phyloP scores from a whole-genome alignment of 2,329 filamentous ascomycete species.

The Cadophora luteo-olivacea region DNA sequence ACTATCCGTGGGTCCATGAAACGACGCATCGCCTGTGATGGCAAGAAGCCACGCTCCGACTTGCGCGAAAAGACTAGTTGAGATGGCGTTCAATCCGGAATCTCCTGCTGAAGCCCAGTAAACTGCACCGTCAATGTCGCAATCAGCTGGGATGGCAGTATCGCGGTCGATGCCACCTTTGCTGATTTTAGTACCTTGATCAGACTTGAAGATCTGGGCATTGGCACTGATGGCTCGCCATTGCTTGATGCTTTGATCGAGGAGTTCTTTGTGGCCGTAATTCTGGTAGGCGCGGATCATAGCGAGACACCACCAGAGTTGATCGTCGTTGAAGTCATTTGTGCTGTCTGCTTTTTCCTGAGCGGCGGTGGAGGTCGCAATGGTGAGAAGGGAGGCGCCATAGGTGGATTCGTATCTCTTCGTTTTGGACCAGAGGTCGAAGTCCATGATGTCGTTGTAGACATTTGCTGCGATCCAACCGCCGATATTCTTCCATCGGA shows the following conservation, averaged over 20 bases:
- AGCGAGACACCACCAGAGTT: conserved; percentile 32
- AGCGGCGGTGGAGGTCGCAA: conserved; percentile 10
- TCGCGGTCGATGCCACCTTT: conserved; percentile 25
- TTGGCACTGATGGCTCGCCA: conserved; percentile 26
- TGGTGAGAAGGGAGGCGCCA: conserved; percentile 18
- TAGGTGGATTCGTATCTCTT: conserved; percentile 15
- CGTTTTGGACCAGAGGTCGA: conserved; percentile 20
- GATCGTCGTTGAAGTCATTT: conserved; percentile 31
- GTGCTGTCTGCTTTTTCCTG: conserved; percentile 16
- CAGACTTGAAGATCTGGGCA: conserved; percentile 23
- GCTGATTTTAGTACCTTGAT: conserved; percentile 22
- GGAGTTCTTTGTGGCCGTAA: conserved; percentile 20
- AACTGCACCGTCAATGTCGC: conserved; percentile 28
- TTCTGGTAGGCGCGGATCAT: conserved; percentile 28
- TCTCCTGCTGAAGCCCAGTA: conserved; percentile 25
- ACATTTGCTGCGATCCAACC: conserved; percentile 31
- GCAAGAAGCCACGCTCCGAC: conserved; percentile 26
- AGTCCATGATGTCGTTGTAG: conserved; percentile 31
- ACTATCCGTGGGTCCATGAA: conserved; percentile 19
- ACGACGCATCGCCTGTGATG: conserved; percentile 20
- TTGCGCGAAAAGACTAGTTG: conserved; percentile 27
- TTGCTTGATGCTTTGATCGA: conserved; percentile 22
- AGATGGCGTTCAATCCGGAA: conserved; percentile 28
- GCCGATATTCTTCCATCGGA: conserved; percentile 22
- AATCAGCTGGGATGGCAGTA: conserved; percentile 18